A percentile compares a stretch with the other conserved stretches of the same genome.
phyloP scores from a whole-genome alignment of 352 stramenopile species.

The Phytophthora kernoviae region DNA sequence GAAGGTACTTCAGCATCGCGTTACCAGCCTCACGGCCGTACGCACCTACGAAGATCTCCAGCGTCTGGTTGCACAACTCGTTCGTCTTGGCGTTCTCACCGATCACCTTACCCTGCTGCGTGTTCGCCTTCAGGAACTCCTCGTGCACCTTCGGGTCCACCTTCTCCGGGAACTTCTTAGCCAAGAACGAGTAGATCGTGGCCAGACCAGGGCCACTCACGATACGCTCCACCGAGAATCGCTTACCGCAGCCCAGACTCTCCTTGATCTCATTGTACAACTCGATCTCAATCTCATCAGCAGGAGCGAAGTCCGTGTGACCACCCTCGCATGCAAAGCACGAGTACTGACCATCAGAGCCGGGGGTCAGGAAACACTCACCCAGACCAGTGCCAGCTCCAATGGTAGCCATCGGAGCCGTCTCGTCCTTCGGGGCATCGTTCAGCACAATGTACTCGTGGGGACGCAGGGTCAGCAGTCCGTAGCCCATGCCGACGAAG shows the following conservation, averaged over 20 bases:
- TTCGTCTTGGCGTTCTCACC: slow-evolving; percentile 82
- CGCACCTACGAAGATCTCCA: slow-evolving; percentile 91
- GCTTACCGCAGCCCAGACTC: slow-evolving; percentile 64
- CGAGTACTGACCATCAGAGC: slow-evolving; percentile 78
- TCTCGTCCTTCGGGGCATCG: slow-evolving; percentile 56
- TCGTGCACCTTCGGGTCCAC: slow-evolving; percentile 74
- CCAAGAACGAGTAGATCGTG: slow-evolving; percentile 96
- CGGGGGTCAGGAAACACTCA: slow-evolving; percentile 94
- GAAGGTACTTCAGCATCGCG: slow-evolving; percentile 93
- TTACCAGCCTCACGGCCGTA: slow-evolving; percentile 78
- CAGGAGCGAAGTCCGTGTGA: slow-evolving; percentile 93
- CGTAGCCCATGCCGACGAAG: slow-evolving; percentile 96
- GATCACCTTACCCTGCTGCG: slow-evolving; percentile 70
- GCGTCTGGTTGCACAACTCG: slow-evolving; percentile 79
- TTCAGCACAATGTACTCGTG: slow-evolving; percentile 89
- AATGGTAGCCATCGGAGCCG: slow-evolving; percentile 92
- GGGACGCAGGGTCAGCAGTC: slow-evolving; percentile 93
- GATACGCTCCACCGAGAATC: slow-evolving; percentile 94
- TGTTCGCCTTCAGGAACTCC: slow-evolving; percentile 54
- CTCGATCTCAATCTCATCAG: slow-evolving; percentile 80
- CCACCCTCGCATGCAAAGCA: slow-evolving; percentile 92
- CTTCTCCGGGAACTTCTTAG: slow-evolving; percentile 84
- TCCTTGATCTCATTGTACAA: slow-evolving; percentile 67
- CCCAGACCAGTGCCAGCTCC: slow-evolving; percentile 95
- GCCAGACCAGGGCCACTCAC: slow-evolving; percentile 93